Base-by-base conservation (phyloP, 176 grass and related monocot genomes). In the Oryza australiensis region DNA sequence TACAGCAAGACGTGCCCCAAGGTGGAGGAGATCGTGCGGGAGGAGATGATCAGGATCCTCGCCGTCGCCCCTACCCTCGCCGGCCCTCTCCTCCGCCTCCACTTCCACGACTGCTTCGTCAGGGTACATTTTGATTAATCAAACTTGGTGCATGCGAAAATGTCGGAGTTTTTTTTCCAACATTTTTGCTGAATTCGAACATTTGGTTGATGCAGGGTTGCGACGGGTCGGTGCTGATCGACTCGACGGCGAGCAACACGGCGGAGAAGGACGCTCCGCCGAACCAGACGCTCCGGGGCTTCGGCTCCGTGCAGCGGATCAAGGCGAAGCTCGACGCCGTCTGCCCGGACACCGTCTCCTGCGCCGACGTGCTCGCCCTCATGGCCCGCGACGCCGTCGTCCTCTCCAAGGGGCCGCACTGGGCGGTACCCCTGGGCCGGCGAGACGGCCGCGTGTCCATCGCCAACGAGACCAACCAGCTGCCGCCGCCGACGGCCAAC, bases 61-160 rank as follows among this genome's bases (percentile, higher is more conserved):
- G 0, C 38, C 38, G 77, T 15, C 37, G 77, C 77, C 5, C 77
- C 77, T 2, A 68, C 55, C 41, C 77, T 80, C 77, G 41, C 64
- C 14, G 85, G 78, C 26, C 78, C 78, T 42, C 26, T 72, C 26
- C 70, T 92, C 57, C 59, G 92, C 37, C 86, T 92, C n/a, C 89
- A 92, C 53, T 94, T 94, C 82, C 92, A 94, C 63, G 93, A 94
- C 46, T 94, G 89, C 76, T 94, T 94, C 69, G 87, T 94, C 63
- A 75, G 89, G 74, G 92, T 94, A 27, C n/a, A 13, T 4, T 3
- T 14, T 45, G 4, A 11, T 46, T 1, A 3, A 71, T 41, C 68
- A 14, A 9, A 18, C 11, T 41, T 40, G 18, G 20, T 62, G 22
- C 68, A 24, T 35, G 5, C 6, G 7, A 42, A 37, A 9, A 41